Percentiles rank a stretch among this genome's conserved stretches.
These are phyloP conservation scores for Ulmus americana DNA, from an alignment of 331 rosid genomes.

Conservation along the genomic window DNA sequence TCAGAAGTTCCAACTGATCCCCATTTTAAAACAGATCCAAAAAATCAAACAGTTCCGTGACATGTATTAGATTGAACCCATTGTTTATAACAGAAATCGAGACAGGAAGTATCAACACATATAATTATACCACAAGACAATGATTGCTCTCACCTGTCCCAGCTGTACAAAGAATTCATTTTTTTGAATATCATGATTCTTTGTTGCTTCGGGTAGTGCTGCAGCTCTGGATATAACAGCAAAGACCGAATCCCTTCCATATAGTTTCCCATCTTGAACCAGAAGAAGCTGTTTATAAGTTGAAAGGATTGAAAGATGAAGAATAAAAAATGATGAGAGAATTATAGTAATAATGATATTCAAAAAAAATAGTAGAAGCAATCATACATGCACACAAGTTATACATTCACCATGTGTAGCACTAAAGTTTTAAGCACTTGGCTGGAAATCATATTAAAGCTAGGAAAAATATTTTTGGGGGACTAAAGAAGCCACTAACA, in stretches of 20 bases:
- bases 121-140: slow-evolving; percentile 7
- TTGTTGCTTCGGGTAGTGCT: slow-evolving; percentile 61
- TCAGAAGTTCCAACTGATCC: neutral
- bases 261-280: slow-evolving; percentile 88
- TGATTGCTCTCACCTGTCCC: slow-evolving; percentile 62
- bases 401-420: neutral
- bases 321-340: slow-evolving; percentile 19
- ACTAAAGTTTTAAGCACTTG: neutral
- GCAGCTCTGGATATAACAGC: slow-evolving; percentile 66
- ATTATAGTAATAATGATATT: slow-evolving; percentile 14
- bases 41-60: neutral
- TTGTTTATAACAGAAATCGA: neutral
- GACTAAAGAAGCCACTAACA: too few relatives aligned
- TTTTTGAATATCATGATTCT: slow-evolving; percentile 71
- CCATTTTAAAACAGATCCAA: neutral
- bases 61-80: neutral
- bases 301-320: slow-evolving; percentile 31
- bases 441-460: too few relatives aligned
- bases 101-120: neutral
- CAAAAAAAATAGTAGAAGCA: neutral
- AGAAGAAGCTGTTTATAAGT: slow-evolving; percentile 64
- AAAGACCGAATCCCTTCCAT: slow-evolving; percentile 65
- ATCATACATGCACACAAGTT: neutral
- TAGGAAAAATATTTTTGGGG: too few relatives aligned
- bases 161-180: slow-evolving; percentile 64